phyloP scores from a whole-genome alignment of 2,329 filamentous ascomycete genomes.

The Colletotrichum musae region DNA sequence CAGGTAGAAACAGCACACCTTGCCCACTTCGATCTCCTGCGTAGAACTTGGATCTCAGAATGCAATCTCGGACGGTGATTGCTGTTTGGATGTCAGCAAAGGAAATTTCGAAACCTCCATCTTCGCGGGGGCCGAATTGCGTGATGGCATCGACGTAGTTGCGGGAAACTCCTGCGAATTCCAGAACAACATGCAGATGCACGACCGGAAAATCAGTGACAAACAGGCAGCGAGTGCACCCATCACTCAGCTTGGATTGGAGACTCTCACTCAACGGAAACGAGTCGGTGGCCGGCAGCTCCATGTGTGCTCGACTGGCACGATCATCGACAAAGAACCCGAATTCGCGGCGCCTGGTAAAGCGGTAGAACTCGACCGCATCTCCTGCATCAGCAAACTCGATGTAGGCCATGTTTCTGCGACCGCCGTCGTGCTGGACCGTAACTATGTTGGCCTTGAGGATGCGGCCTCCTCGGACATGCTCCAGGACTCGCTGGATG shows the following conservation, averaged over 20 bases:
- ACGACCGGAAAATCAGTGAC: constrained; percentile 32
- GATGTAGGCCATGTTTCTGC: constrained; percentile 21
- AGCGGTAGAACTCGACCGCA: constrained; percentile 6
- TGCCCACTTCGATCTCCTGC: neutral
- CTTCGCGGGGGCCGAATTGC: constrained; percentile 20
- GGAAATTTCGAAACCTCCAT: constrained; percentile 31
- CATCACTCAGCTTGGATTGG: constrained; percentile 3
- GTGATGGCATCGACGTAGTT: constrained; percentile 25
- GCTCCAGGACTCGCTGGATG: constrained; percentile 30
- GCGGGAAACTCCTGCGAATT: constrained; percentile 12
- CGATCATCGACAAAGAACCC: constrained; percentile 19
- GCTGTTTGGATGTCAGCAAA: constrained; percentile 29
- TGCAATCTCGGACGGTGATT: constrained; percentile 17
- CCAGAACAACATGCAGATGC: constrained; percentile 9
- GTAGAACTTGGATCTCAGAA: constrained; percentile 14
- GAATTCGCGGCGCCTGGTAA: constrained; percentile 23
- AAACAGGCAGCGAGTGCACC: constrained; percentile 27
- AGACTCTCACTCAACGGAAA: constrained; percentile 15
- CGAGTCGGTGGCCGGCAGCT: constrained; percentile 24
- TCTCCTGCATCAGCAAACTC: constrained; percentile 20
- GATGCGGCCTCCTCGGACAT: constrained; percentile 35
- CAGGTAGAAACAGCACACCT: constrained; percentile 5
- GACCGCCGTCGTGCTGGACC: constrained; percentile 5
- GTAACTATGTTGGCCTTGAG: constrained; percentile 26
- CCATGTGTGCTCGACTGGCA: neutral